Percentiles rank a stretch among this genome's conserved stretches.
phyloP scores from a whole-genome alignment of 495 filamentous ascomycete species.

The Penicillium nucicola region DNA sequence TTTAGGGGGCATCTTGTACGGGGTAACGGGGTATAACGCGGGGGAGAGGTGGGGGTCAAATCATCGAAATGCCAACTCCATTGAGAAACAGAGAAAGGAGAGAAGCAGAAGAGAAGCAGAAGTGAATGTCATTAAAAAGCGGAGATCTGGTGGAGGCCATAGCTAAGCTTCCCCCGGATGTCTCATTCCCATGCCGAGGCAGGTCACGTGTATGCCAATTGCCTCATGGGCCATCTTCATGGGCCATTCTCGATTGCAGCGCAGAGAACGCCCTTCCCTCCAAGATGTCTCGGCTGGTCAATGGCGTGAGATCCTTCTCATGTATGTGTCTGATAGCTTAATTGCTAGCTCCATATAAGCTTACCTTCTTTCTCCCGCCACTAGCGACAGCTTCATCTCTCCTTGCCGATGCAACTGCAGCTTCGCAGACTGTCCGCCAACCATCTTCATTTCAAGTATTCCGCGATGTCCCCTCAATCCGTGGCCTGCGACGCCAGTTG shows the following conservation, averaged over 20 bases:
- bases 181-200: constrained; percentile 15
- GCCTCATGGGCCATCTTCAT: neutral
- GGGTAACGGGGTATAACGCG: neutral
- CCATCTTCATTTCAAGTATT: constrained; percentile 61
- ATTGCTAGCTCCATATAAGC: constrained; percentile 9
- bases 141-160: constrained; percentile 15
- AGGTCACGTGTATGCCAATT: neutral
- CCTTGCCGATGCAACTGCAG: constrained; percentile 22
- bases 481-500: constrained; percentile 66
- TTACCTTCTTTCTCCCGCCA: constrained; percentile 6
- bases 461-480: constrained; percentile 67
- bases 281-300: constrained; percentile 28
- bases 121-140: neutral
- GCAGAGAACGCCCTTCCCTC: too few species aligned
- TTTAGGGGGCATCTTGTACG: constrained; percentile 35
- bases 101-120: too few species aligned
- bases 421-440: constrained; percentile 20
- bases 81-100: neutral
- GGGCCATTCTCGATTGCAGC: too few species aligned
- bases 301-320: constrained; percentile 26
- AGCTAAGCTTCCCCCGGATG: constrained; percentile 28
- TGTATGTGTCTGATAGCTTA: constrained; percentile 14
- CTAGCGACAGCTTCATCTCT: constrained; percentile 27
- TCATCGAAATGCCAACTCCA: constrained; percentile 4
- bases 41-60: constrained; percentile 3